Evolutionary conservation across 1,139 yeast species (phyloP).

Genomic region (Suhomyces bribrorum): DNA sequence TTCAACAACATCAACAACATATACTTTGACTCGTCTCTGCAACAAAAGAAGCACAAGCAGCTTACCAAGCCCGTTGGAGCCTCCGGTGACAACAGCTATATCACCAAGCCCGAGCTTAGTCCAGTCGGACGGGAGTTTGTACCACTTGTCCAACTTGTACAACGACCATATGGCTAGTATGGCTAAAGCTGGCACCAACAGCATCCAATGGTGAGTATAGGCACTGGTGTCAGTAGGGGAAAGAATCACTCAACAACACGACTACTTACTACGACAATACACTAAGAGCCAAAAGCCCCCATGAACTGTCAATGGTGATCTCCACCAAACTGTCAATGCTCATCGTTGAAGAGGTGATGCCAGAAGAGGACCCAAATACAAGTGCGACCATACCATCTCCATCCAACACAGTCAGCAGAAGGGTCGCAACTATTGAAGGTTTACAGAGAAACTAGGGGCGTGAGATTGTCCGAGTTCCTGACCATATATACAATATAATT

Average conservation of each 20-base stretch:
- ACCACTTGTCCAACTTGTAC: constrained; percentile 3
- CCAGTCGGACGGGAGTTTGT: constrained; percentile 8
- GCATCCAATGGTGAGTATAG: background rate
- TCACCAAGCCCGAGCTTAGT: constrained; percentile 19
- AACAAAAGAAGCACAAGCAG: constrained; percentile 41
- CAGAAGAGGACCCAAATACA: too few species aligned
- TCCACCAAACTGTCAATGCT: background rate
- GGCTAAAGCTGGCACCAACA: background rate
- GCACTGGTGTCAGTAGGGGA: constrained; percentile 4
- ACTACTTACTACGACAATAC: constrained; percentile 5
- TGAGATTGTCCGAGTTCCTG: too few species aligned
- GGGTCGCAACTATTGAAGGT: too few species aligned
- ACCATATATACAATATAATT: too few species aligned
- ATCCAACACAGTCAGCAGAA: too few species aligned
- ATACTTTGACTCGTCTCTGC: constrained; percentile 35
- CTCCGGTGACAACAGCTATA: constrained; percentile 63
- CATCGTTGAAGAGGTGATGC: background rate
- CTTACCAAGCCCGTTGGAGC: constrained; percentile 61
- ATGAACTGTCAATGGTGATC: background rate
- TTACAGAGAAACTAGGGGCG: too few species aligned
- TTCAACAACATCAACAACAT: constrained; percentile 47
- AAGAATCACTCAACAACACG: background rate
- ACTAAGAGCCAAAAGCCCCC: background rate
- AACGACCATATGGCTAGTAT: constrained; percentile 1
- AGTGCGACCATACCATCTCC: too few species aligned